Evolutionary conservation across 352 stramenopile genomes (phyloP).

Genomic region (Plasmopara halstedii): DNA sequence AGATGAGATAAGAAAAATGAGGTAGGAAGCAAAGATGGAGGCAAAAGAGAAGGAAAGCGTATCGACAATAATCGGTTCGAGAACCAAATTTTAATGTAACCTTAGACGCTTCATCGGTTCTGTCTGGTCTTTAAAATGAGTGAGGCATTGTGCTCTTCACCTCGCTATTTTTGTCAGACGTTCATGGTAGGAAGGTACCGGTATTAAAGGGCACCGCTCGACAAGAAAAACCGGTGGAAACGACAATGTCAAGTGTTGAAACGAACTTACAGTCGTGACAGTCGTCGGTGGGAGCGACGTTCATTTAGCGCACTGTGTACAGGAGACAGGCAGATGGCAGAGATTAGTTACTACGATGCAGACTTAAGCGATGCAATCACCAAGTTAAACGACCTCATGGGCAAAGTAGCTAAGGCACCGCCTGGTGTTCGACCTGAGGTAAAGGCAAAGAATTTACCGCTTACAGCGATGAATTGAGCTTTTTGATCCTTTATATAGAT

Average conservation of each 20-base stretch:
- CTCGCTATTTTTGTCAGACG: slow-evolving; percentile 17
- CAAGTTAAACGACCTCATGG: slow-evolving; percentile 82
- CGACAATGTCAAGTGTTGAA: slow-evolving; percentile 12
- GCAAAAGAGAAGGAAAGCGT: slow-evolving; percentile 3
- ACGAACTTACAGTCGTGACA: slow-evolving; percentile 9
- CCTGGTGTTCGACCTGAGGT: slow-evolving; percentile 63
- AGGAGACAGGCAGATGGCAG: slow-evolving; percentile 37
- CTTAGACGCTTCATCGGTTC: slow-evolving; percentile 23
- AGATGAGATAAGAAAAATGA: slow-evolving; percentile 10
- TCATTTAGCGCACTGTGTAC: slow-evolving; percentile 2
- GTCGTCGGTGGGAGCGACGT: slow-evolving; percentile 2
- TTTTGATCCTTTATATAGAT: slow-evolving; percentile 28
- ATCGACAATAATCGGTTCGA: slow-evolving; percentile 18
- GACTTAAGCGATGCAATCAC: slow-evolving; percentile 76
- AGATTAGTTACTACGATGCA: slow-evolving; percentile 85
- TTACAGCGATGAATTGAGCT: not conserved
- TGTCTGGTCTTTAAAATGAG: not conserved
- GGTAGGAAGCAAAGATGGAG: slow-evolving; percentile 2
- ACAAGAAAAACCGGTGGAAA: slow-evolving; percentile 22
- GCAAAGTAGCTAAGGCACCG: slow-evolving; percentile 72
- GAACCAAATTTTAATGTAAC: slow-evolving; percentile 28
- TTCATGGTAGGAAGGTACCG: not conserved
- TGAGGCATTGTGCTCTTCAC: no score
- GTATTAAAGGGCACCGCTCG: not conserved
- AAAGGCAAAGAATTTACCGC: not conserved